These are phyloP conservation scores for Monascus ruber DNA, from an alignment of 2,329 filamentous ascomycete species.

Conservation along the genomic window DNA sequence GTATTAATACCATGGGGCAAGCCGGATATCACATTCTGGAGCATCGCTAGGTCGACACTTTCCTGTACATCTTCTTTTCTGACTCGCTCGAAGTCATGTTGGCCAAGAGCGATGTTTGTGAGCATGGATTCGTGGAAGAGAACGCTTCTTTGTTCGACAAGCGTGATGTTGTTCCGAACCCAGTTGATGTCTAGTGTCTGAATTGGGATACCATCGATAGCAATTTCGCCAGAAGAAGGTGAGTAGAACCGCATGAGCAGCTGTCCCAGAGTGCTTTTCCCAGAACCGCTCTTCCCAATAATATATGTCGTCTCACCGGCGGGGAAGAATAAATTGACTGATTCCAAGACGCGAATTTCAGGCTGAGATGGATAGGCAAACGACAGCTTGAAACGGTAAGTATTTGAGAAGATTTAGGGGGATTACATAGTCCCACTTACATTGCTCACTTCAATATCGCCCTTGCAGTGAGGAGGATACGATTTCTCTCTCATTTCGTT, in stretches of 20 bases:
- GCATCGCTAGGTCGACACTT: constrained; percentile 55
- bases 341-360: constrained; percentile 46
- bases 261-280: constrained; percentile 80
- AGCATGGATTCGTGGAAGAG: constrained; percentile 73
- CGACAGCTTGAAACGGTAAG: constrained; percentile 45
- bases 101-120: constrained; percentile 67
- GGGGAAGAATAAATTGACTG: constrained; percentile 57
- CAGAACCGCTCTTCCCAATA: constrained; percentile 76
- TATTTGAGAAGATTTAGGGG: not conserved
- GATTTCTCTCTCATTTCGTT: constrained; percentile 18
- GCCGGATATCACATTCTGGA: constrained; percentile 54
- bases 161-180: constrained; percentile 64
- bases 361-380: constrained; percentile 71
- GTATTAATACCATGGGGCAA: constrained; percentile 65
- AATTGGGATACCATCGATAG: constrained; percentile 55
- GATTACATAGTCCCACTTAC: constrained; percentile 32
- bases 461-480: constrained; percentile 40
- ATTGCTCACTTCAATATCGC: constrained; percentile 58
- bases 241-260: constrained; percentile 69
- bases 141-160: constrained; percentile 72
- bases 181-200: constrained; percentile 54
- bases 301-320: constrained; percentile 66
- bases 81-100: constrained; percentile 37
- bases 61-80: constrained; percentile 45
- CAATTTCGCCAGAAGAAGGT: constrained; percentile 52